phyloP scores from a whole-genome alignment of 768 basidiomycete genomes.

The Auriculariales sp. region DNA sequence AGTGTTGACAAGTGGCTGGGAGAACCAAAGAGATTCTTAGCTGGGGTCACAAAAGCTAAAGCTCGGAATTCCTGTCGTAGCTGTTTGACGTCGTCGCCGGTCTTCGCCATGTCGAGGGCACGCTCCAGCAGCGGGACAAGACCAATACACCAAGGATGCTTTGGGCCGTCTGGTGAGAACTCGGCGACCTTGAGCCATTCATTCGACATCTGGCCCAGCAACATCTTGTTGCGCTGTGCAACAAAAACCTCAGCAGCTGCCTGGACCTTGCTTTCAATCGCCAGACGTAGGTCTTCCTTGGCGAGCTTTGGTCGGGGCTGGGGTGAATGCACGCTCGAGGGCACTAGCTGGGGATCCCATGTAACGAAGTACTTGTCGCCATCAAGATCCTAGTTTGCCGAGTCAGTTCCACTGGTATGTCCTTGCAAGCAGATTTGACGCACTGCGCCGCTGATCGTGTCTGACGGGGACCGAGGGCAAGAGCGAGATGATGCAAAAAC shows the following conservation, averaged over 20 bases:
- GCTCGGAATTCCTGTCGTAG: not conserved
- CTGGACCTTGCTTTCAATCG: constrained; percentile 2
- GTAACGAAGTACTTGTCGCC: constrained; percentile 13
- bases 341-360: constrained; percentile 10
- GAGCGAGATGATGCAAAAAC: constrained; percentile 10
- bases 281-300: not conserved
- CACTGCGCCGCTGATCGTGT: constrained; percentile 14
- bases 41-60: not conserved
- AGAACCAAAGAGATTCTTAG: not conserved
- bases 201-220: constrained; percentile 10
- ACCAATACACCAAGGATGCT: constrained; percentile 3
- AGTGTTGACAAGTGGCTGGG: not conserved
- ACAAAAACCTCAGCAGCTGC: constrained; percentile 11
- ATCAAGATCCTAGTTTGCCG: constrained; percentile 14
- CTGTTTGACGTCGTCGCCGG: not conserved
- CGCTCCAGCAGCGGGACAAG: constrained; percentile 10
- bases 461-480: constrained; percentile 10
- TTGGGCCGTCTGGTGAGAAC: constrained; percentile 5
- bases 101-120: constrained; percentile 5
- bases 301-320: not conserved
- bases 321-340: not conserved
- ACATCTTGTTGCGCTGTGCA: constrained; percentile 7
- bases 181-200: constrained; percentile 9
- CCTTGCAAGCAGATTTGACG: not conserved
- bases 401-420: too few relatives aligned